A percentile compares a stretch with the other conserved stretches of the same genome.
Evolutionary conservation across 2,329 filamentous ascomycete genomes (phyloP).

Genomic region (Penicillium sp.): DNA sequence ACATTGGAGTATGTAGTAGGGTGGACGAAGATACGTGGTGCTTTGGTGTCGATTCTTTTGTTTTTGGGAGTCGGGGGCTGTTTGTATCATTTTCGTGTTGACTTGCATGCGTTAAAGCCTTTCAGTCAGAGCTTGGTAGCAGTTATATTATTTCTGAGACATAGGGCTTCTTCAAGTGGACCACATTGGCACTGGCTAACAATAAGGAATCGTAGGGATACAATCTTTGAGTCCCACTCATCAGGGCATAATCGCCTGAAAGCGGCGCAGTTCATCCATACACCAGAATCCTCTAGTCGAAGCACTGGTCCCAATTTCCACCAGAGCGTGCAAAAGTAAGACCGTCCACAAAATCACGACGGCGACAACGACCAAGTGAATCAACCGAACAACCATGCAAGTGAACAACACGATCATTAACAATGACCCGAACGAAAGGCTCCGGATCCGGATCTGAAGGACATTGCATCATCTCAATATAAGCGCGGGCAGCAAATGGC

Average conservation of each 20-base stretch:
- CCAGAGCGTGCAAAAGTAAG: conserved; percentile 68
- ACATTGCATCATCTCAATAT: conserved; percentile 84
- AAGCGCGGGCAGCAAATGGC: conserved; percentile 75
- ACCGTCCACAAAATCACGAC: conserved; percentile 68
- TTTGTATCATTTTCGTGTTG: conserved; percentile 8
- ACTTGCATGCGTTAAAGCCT: background rate
- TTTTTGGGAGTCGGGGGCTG: conserved; percentile 15
- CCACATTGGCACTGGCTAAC: background rate
- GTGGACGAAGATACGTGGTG: background rate
- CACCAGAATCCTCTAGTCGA: conserved; percentile 17
- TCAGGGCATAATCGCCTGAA: background rate
- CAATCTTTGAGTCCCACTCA: background rate
- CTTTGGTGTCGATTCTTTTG: background rate
- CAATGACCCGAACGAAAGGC: conserved; percentile 71
- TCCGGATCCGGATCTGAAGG: conserved; percentile 42
- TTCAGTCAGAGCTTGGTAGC: background rate
- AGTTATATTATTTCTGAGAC: background rate
- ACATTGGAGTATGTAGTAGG: conserved; percentile 4
- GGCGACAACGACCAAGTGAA: conserved; percentile 63
- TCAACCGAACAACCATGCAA: conserved; percentile 69
- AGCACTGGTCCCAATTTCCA: conserved; percentile 70
- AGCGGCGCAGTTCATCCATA: background rate
- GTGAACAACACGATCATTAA: conserved; percentile 79
- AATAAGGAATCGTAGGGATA: background rate
- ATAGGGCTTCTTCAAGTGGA: background rate